A percentile compares a stretch with the other conserved stretches of the same genome.
Conservation (phyloP, 164 flowering plant genomes). For the Stephania cephalantha region DNA sequence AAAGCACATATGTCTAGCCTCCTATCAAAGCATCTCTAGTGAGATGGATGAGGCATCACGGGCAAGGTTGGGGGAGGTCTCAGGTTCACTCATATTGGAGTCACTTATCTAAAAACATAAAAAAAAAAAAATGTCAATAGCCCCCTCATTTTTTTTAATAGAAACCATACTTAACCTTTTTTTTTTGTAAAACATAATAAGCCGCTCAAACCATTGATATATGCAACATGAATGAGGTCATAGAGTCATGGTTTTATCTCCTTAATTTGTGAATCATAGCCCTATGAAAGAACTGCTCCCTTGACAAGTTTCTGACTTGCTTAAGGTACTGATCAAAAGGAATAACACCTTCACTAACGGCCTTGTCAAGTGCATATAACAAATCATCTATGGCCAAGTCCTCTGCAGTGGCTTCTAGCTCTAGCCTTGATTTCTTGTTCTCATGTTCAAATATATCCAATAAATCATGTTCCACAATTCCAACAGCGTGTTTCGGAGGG, state of each 20-base stretch:
- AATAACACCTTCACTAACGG: slow-evolving; percentile 30
- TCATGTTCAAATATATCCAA: slow-evolving; percentile 34
- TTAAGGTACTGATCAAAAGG: slow-evolving; percentile 31
- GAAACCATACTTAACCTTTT: too few relatives aligned
- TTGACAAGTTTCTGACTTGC: slow-evolving; percentile 29
- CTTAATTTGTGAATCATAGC: slow-evolving; percentile 11
- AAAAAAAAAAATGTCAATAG: too few relatives aligned
- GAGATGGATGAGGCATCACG: too few relatives aligned
- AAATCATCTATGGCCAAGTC: slow-evolving; percentile 49
- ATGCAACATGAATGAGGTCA: too few relatives aligned
- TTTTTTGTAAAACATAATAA: too few relatives aligned
- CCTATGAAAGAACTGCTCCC: slow-evolving; percentile 29
- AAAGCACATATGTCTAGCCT: too few relatives aligned
- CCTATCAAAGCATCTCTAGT: too few relatives aligned
- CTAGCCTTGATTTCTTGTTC: slow-evolving; percentile 23
- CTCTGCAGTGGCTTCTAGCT: slow-evolving; percentile 28
- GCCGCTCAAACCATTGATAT: too few relatives aligned
- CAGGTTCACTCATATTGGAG: too few relatives aligned
- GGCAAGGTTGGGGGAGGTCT: too few relatives aligned
- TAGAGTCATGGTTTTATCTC: not conserved
- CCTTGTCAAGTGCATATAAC: slow-evolving; percentile 47
- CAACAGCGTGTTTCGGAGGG: slow-evolving; percentile 5
- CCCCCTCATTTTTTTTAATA: too few relatives aligned
- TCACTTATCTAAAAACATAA: too few relatives aligned
- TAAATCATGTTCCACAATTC: not conserved